Conservation (phyloP, 2,329 filamentous ascomycete species). For the Arthrobotrys megalospora region DNA sequence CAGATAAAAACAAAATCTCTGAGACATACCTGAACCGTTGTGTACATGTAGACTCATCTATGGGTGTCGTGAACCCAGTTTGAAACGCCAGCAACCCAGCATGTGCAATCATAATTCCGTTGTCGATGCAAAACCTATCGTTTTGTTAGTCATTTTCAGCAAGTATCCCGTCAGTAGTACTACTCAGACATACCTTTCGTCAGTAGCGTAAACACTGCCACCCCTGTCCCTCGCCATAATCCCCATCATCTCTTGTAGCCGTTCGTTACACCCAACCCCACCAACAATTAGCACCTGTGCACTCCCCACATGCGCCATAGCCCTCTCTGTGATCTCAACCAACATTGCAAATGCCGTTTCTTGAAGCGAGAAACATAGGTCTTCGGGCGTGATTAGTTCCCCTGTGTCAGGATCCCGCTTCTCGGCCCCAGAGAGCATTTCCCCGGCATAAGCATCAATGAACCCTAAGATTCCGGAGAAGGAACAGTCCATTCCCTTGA, state of each 20-base stretch:
- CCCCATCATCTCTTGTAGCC: constrained; percentile 98
- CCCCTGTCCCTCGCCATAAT: constrained; percentile 90
- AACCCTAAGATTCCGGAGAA: constrained; percentile 92
- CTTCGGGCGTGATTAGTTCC: constrained; percentile 79
- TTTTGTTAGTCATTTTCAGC: neutral
- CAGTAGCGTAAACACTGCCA: constrained; percentile 92
- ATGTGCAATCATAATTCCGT: constrained; percentile 99
- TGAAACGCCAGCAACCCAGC: constrained; percentile 88
- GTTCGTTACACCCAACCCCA: constrained; percentile 94
- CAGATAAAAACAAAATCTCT: neutral
- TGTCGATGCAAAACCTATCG: constrained; percentile 88
- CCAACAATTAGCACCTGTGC: constrained; percentile 94
- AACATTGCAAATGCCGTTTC: constrained; percentile 98
- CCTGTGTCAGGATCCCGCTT: constrained; percentile 55
- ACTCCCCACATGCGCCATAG: constrained; percentile 97
- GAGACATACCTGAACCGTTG: constrained; percentile 74
- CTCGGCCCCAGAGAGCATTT: constrained; percentile 72
- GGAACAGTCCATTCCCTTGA: constrained; percentile 98
- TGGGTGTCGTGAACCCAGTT: constrained; percentile 81
- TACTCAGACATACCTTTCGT: constrained; percentile 76
- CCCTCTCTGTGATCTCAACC: constrained; percentile 97
- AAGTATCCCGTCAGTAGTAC: neutral
- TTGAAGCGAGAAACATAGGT: constrained; percentile 94
- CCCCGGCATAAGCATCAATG: constrained; percentile 83
- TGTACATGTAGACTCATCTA: constrained; percentile 87